phyloP scores from a whole-genome alignment of 257 asterid genomes.

The Solanum neorickii region DNA sequence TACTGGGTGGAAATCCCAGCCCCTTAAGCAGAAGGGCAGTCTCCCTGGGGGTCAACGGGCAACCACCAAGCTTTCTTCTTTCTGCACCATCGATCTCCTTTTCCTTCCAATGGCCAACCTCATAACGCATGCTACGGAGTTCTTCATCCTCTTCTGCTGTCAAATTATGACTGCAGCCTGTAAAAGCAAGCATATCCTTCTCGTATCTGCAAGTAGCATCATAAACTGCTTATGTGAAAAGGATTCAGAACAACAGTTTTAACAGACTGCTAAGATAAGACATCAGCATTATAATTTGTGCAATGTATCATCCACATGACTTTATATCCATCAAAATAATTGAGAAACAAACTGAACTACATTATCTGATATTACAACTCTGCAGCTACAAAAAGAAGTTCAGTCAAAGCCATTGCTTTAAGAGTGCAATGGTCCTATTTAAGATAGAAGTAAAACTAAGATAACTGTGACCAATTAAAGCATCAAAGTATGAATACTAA shows the following conservation, averaged over 20 bases:
- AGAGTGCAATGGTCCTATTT: not conserved
- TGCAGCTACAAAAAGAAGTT: not conserved
- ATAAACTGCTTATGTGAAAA: not conserved
- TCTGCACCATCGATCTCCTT: conserved; percentile 82
- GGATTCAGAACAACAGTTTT: not conserved
- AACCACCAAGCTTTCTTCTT: conserved; percentile 74
- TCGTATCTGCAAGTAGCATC: conserved; percentile 58
- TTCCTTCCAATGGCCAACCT: conserved; percentile 96
- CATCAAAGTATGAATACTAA: not conserved
- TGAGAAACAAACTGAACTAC: not conserved
- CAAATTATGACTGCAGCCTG: conserved; percentile 92
- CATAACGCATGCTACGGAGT: conserved; percentile 70
- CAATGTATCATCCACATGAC: not conserved
- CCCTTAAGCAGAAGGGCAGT: conserved; percentile 80
- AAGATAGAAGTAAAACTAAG: not conserved
- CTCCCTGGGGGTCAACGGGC: conserved; percentile 96
- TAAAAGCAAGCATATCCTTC: conserved; percentile 97
- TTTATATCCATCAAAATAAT: not conserved
- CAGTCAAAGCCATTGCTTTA: not conserved
- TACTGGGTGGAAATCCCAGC: conserved; percentile 62
- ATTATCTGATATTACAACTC: not conserved
- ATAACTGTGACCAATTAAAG: not conserved
- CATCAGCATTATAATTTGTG: not conserved
- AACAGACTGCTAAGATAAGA: not conserved
- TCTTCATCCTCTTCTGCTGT: conserved; percentile 76